A percentile compares a stretch with the other conserved stretches of the same genome.
phyloP scores from a whole-genome alignment of 257 asterid species.

The Scutellaria minor region DNA sequence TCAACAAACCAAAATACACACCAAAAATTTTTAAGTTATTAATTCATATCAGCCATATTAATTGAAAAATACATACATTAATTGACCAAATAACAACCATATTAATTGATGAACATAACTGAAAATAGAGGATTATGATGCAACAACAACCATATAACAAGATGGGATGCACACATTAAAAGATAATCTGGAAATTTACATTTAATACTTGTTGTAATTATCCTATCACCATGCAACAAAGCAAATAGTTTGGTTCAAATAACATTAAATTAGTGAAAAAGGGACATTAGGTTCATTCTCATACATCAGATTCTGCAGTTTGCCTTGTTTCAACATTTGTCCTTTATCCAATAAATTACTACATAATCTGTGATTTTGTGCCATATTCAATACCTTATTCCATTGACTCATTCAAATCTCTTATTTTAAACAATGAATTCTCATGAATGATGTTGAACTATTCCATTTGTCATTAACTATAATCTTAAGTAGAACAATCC shows the following conservation, averaged over 20 bases:
- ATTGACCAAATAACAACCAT: too few relatives aligned
- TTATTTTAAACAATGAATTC: neutral
- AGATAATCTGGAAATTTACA: too few relatives aligned
- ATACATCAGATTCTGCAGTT: slow-evolving; percentile 17
- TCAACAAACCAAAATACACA: too few relatives aligned
- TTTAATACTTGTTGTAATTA: too few relatives aligned
- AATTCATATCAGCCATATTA: too few relatives aligned
- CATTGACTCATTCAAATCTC: slow-evolving; percentile 37
- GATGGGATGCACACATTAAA: too few relatives aligned
- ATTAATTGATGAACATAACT: too few relatives aligned
- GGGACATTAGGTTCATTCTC: neutral
- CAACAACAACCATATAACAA: too few relatives aligned
- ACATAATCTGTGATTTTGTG: slow-evolving; percentile 1
- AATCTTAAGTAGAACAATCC: neutral
- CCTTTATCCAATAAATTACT: slow-evolving; percentile 2
- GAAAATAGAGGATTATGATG: too few relatives aligned
- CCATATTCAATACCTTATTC: slow-evolving; percentile 30
- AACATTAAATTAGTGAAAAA: neutral
- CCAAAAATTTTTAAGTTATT: too few relatives aligned
- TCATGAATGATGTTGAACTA: slow-evolving; percentile 1
- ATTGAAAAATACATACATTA: too few relatives aligned
- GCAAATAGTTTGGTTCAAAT: neutral
- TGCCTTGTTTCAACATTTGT: slow-evolving; percentile 46
- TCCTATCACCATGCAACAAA: too few relatives aligned
- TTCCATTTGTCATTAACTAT: slow-evolving; percentile 39